phyloP scores from a whole-genome alignment of 2,329 filamentous ascomycete species.

The Ophiostoma sp. region DNA sequence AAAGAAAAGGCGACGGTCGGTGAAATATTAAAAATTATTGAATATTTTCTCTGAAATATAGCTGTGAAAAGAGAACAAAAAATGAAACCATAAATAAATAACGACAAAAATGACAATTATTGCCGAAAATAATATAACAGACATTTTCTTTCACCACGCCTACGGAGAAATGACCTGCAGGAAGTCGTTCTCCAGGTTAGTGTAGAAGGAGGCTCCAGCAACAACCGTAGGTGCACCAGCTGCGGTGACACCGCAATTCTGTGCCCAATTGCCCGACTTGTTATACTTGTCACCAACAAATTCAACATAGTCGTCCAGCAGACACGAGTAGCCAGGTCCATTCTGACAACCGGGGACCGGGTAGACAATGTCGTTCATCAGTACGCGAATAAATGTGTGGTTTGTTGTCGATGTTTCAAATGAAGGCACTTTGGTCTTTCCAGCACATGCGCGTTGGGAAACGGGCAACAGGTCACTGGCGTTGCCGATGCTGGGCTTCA shows the following conservation, averaged over 20 bases:
- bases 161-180: constrained; percentile 32
- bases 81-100: too few relatives aligned
- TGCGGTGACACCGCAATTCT: constrained; percentile 49
- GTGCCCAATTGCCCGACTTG: constrained; percentile 51
- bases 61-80: neutral
- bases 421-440: constrained; percentile 17
- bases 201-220: constrained; percentile 52
- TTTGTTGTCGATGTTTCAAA: constrained; percentile 31
- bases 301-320: constrained; percentile 46
- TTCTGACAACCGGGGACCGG: constrained; percentile 55
- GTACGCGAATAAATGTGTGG: constrained; percentile 55
- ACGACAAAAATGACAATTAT: too few relatives aligned
- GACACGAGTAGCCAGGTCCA: constrained; percentile 57
- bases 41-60: too few relatives aligned
- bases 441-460: constrained; percentile 18
- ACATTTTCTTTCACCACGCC: too few relatives aligned
- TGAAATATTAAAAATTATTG: too few relatives aligned
- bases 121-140: too few relatives aligned
- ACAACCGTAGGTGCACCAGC: constrained; percentile 43
- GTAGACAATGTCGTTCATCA: constrained; percentile 64
- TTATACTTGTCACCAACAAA: constrained; percentile 49
- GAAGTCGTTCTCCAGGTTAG: constrained; percentile 45
- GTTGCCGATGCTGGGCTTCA: constrained; percentile 23
- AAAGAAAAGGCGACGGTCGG: neutral
- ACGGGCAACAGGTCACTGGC: constrained; percentile 22